Percentiles rank a stretch among this genome's conserved stretches.
phyloP scores from a whole-genome alignment of 257 asterid genomes.

The Fraxinus quadrangulata region DNA sequence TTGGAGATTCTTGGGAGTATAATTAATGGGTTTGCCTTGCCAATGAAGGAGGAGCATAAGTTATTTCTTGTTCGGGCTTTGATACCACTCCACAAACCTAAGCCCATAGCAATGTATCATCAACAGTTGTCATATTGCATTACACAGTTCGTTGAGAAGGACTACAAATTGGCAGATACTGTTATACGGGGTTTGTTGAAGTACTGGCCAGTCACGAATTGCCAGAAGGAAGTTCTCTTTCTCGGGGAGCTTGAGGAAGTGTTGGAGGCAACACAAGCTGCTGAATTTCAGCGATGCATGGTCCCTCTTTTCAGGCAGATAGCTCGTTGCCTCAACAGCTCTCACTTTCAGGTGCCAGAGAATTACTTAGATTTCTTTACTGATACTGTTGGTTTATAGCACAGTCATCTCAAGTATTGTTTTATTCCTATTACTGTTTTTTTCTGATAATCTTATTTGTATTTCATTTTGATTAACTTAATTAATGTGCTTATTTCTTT shows the following conservation, averaged over 20 bases:
- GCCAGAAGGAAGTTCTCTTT: constrained; percentile 17
- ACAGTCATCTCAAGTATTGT: background rate
- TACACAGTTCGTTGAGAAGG: constrained; percentile 14
- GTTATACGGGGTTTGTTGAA: constrained; percentile 10
- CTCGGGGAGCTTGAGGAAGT: constrained; percentile 27
- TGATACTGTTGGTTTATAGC: background rate
- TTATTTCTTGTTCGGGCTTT: constrained; percentile 15
- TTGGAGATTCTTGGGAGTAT: constrained; percentile 17
- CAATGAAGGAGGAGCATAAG: constrained; percentile 19
- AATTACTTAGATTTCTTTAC: background rate
- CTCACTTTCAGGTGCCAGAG: constrained; percentile 21
- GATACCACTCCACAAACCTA: constrained; percentile 17
- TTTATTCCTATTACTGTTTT: background rate
- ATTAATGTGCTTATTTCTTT: background rate
- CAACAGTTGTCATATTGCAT: constrained; percentile 17
- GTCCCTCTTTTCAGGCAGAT: constrained; percentile 25
- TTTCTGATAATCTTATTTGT: background rate
- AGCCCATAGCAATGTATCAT: constrained; percentile 5
- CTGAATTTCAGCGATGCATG: constrained; percentile 26
- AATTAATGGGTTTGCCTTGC: constrained; percentile 15
- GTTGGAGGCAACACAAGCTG: constrained; percentile 26
- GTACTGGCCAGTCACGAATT: constrained; percentile 18
- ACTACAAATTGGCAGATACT: constrained; percentile 17
- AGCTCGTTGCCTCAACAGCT: constrained; percentile 20
- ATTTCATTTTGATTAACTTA: background rate